Conservation (phyloP, 164 flowering plant species). For the Magnolia sinica region DNA sequence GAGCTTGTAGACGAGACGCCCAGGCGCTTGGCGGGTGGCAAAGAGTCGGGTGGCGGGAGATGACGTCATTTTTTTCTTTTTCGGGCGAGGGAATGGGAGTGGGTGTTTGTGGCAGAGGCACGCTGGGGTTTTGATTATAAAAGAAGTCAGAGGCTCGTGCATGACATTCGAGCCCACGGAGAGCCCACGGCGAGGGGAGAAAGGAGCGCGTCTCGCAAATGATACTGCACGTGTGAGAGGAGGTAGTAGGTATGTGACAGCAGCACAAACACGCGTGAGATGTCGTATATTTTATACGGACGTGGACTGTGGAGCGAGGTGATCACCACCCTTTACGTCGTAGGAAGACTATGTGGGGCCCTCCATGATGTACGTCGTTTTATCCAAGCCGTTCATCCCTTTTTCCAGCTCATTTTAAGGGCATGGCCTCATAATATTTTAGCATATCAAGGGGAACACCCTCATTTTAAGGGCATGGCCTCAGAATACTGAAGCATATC, state of each 20-base stretch:
- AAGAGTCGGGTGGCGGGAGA: constrained; percentile 13
- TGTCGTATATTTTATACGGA: too few species aligned
- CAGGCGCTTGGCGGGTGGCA: constrained; percentile 13
- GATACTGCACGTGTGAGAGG: background rate
- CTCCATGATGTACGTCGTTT: too few species aligned
- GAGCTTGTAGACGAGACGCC: constrained; percentile 27
- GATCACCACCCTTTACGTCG: too few species aligned
- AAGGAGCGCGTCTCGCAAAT: background rate
- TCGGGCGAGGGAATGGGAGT: background rate
- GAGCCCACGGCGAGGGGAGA: background rate
- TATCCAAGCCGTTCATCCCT: too few species aligned
- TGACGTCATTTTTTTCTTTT: constrained; percentile 1
- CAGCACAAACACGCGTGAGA: background rate
- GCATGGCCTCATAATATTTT: too few species aligned
- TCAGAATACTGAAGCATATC: too few species aligned
- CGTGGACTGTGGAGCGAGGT: too few species aligned
- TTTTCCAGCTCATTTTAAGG: too few species aligned
- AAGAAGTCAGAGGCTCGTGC: background rate
- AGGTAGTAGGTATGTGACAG: background rate
- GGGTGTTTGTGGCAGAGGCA: background rate
- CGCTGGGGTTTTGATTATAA: background rate
- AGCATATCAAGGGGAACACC: too few species aligned
- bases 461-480: too few species aligned
- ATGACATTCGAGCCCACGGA: background rate
- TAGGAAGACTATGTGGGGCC: too few species aligned